phyloP scores from a whole-genome alignment of 306 rosid species.

The Chamaecrista fasciculata region DNA sequence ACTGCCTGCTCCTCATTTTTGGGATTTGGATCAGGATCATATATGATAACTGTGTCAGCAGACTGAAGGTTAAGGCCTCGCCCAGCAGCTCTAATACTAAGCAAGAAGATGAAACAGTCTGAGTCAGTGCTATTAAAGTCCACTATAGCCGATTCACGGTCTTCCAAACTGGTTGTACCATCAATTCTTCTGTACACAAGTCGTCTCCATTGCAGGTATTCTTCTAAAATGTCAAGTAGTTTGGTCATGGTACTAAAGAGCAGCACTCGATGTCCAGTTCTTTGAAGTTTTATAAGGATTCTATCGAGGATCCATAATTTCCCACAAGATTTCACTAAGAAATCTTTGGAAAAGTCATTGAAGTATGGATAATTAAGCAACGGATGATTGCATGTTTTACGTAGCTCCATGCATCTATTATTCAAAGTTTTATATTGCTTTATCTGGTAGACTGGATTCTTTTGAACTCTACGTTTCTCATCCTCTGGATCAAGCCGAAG shows the following conservation, averaged over 20 bases:
- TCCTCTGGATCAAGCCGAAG: slow-evolving; percentile 96
- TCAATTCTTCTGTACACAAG: slow-evolving; percentile 88
- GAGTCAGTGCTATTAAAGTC: slow-evolving; percentile 82
- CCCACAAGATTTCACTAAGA: slow-evolving; percentile 83
- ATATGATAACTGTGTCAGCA: slow-evolving; percentile 95
- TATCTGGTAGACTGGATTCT: slow-evolving; percentile 66
- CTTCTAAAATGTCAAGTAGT: slow-evolving; percentile 91
- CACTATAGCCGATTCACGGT: slow-evolving; percentile 95
- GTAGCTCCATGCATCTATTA: slow-evolving; percentile 97
- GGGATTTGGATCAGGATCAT: slow-evolving; percentile 98
- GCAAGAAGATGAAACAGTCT: slow-evolving; percentile 93
- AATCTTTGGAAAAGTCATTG: slow-evolving; percentile 62
- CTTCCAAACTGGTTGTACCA: slow-evolving; percentile 96
- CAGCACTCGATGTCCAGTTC: slow-evolving; percentile 92
- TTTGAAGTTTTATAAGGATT: slow-evolving; percentile 89
- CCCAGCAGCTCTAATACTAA: slow-evolving; percentile 97
- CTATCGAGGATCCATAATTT: slow-evolving; percentile 95
- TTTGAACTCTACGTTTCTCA: slow-evolving; percentile 65
- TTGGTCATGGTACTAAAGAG: slow-evolving; percentile 98
- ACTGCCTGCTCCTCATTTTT: slow-evolving; percentile 99
- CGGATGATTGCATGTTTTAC: slow-evolving; percentile 97
- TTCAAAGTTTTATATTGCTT: slow-evolving; percentile 81
- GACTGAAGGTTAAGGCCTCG: slow-evolving; percentile 99
- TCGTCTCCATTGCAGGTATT: slow-evolving; percentile 86
- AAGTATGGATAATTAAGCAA: slow-evolving; percentile 78